Conservation (phyloP, 2,329 filamentous ascomycete species). For the Ceratocystiopsis brevicomis region DNA sequence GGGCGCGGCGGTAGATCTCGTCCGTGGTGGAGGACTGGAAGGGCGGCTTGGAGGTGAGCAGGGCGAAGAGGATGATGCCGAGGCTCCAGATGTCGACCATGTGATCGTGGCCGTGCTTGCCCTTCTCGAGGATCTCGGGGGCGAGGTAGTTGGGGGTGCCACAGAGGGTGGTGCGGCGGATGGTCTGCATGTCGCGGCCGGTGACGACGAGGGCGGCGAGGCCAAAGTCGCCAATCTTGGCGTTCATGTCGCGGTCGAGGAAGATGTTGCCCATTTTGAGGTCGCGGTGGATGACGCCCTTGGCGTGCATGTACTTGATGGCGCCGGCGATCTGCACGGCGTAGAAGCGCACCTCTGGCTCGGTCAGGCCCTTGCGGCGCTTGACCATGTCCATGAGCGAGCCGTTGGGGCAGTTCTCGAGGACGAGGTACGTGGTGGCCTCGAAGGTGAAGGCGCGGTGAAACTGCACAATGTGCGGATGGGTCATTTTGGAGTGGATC, state of each 20-base stretch:
- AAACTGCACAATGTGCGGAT: constrained; percentile 91
- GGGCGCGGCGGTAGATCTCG: constrained; percentile 59
- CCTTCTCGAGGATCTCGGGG: constrained; percentile 87
- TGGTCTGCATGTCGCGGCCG: constrained; percentile 70
- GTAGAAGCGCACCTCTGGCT: constrained; percentile 87
- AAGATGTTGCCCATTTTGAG: constrained; percentile 98
- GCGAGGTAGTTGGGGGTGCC: constrained; percentile 98
- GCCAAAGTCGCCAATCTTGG: constrained; percentile 95
- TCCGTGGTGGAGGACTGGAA: constrained; percentile 86
- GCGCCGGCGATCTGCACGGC: constrained; percentile 89
- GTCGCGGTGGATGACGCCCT: constrained; percentile 91
- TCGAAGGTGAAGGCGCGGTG: constrained; percentile 83
- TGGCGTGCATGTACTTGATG: constrained; percentile 92
- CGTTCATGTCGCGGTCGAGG: constrained; percentile 83
- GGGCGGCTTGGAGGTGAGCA: constrained; percentile 88
- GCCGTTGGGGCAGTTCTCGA: constrained; percentile 88
- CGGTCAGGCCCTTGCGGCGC: constrained; percentile 71
- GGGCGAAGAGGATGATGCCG: constrained; percentile 95
- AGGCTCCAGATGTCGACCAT: constrained; percentile 98
- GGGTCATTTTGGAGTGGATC: constrained; percentile 94
- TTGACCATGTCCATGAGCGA: constrained; percentile 97
- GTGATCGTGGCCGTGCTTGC: constrained; percentile 85
- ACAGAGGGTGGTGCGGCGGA: constrained; percentile 78
- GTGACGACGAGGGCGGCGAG: constrained; percentile 81
- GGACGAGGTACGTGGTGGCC: constrained; percentile 76